Evolutionary conservation across 257 asterid genomes (phyloP).

Genomic region (Solanum sejunctum): DNA sequence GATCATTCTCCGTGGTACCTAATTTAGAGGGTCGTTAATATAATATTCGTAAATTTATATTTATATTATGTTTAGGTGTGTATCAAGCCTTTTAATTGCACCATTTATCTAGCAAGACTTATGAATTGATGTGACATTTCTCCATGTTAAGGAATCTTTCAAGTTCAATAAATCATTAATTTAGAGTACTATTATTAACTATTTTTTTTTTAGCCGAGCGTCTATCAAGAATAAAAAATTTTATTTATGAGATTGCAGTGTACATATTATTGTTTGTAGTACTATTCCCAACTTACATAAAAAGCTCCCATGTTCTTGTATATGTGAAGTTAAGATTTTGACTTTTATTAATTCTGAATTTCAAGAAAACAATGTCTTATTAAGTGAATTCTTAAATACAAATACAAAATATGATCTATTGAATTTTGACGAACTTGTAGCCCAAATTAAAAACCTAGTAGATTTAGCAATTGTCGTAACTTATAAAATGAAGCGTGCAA

Average conservation of each 20-base stretch:
- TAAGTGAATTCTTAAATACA: neutral
- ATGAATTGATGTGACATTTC: neutral
- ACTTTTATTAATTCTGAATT: neutral
- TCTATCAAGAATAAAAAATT: neutral
- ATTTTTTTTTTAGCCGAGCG: neutral
- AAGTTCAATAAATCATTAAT: neutral
- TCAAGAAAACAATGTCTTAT: neutral
- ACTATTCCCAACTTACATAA: neutral
- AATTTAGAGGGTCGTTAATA: neutral
- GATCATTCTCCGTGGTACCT: neutral
- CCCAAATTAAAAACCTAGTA: neutral
- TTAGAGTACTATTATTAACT: neutral
- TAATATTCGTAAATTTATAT: neutral
- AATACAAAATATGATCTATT: fast-evolving
- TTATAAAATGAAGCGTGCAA: neutral
- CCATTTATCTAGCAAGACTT: neutral
- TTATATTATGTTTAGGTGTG: neutral
- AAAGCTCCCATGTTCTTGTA: neutral
- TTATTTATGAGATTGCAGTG: too few relatives aligned
- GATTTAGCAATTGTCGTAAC: neutral
- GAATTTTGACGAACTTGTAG: neutral
- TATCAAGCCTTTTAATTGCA: too few relatives aligned
- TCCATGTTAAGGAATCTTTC: neutral
- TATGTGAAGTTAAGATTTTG: neutral
- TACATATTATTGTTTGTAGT: neutral